A percentile compares a stretch with the other conserved stretches of the same genome.
Conservation (phyloP, 106 monocot species). For the Platanthera zijinensis region DNA sequence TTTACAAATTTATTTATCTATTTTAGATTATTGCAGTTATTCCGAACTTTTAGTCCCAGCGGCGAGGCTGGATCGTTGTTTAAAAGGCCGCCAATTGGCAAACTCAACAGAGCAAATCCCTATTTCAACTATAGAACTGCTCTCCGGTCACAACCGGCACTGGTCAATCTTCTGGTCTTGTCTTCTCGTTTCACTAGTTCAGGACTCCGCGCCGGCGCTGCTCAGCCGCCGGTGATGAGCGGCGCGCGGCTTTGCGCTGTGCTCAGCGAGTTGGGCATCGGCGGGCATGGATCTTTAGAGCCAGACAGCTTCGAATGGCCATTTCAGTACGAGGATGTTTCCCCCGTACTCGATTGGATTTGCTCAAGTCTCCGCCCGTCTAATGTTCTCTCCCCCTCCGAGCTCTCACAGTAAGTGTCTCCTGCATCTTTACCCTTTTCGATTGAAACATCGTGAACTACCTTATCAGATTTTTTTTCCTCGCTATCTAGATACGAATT, state of each 20-base stretch:
- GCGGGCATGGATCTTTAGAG: conserved; percentile 50
- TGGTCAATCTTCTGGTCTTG: background rate
- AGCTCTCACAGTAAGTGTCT: conserved; percentile 57
- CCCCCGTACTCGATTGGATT: conserved; percentile 93
- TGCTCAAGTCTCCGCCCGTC: conserved; percentile 89
- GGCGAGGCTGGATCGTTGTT: too few species aligned
- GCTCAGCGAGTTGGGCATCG: conserved; percentile 64
- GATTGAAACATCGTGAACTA: background rate
- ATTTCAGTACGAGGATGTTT: conserved; percentile 90
- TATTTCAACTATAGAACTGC: background rate
- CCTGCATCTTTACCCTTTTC: background rate
- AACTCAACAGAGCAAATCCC: background rate
- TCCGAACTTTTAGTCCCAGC: too few species aligned
- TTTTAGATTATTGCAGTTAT: too few species aligned
- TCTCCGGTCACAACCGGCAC: background rate
- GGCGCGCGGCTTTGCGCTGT: conserved; percentile 58
- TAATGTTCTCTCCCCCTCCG: conserved; percentile 71
- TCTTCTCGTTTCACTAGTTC: background rate
- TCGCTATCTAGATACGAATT: background rate
- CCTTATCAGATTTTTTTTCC: conserved; percentile 5
- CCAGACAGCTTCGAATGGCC: conserved; percentile 99
- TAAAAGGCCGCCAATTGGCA: too few species aligned
- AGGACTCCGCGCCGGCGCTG: background rate
- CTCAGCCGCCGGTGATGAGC: conserved; percentile 39
- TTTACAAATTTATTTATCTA: too few species aligned